phyloP scores from a whole-genome alignment of 75 land plant genomes.

The Azolla pinnata region DNA sequence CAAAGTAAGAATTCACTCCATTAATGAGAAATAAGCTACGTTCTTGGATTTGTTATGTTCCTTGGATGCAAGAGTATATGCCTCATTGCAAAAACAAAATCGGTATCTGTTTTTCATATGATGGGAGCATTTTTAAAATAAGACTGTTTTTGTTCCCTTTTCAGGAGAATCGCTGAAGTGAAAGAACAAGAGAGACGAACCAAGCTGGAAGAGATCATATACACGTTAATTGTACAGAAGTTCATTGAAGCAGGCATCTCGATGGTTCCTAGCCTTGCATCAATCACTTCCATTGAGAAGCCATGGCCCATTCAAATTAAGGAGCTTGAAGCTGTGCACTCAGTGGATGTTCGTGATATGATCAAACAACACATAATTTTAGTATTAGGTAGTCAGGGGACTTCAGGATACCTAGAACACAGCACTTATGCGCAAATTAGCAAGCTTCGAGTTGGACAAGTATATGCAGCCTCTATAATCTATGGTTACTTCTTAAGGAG shows the following conservation, averaged over 20 bases:
- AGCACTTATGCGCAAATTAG: constrained; percentile 38
- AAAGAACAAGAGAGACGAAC: constrained; percentile 44
- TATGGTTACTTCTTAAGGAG: constrained; percentile 57
- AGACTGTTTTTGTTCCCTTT: background rate
- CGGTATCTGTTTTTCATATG: background rate
- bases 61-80: too few species aligned
- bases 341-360: constrained; percentile 42
- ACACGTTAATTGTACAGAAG: constrained; percentile 52
- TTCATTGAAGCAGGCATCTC: constrained; percentile 40
- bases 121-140: constrained; percentile 6
- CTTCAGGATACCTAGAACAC: constrained; percentile 15
- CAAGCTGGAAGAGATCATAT: constrained; percentile 48
- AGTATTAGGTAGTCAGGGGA: constrained; percentile 29
- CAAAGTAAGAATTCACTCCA: too few species aligned
- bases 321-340: constrained; percentile 37
- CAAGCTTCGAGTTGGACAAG: constrained; percentile 45
- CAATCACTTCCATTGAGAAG: constrained; percentile 7
- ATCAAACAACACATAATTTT: constrained; percentile 35
- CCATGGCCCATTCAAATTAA: constrained; percentile 38
- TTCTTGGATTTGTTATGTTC: too few species aligned
- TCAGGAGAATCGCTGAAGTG: constrained; percentile 44
- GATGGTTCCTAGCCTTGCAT: constrained; percentile 20
- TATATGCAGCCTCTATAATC: constrained; percentile 56
- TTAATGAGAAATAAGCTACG: too few species aligned
- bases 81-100: background rate